These are phyloP conservation scores for Silene noctiflora DNA, from an alignment of 179 eudicot genomes.

Conservation along the genomic window DNA sequence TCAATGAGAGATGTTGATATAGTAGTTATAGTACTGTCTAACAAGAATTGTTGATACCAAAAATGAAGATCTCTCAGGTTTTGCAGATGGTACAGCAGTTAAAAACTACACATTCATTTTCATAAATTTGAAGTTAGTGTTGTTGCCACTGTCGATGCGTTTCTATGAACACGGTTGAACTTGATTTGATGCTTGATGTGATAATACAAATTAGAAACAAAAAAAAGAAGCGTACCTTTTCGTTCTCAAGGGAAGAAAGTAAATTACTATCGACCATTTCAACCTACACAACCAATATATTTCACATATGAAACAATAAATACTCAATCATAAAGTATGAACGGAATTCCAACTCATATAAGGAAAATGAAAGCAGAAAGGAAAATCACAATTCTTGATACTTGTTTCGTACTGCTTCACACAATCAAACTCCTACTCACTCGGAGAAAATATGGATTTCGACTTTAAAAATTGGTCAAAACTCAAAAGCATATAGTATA, in stretches of 20 bases:
- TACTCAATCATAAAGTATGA: conserved; percentile 2
- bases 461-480: too few species aligned
- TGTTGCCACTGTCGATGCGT: not conserved
- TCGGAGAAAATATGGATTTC: too few species aligned
- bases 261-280: conserved; percentile 27
- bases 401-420: not conserved
- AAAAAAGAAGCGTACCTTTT: conserved; percentile 29
- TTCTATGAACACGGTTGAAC: not conserved
- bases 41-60: not conserved
- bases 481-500: too few species aligned
- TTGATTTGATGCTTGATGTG: conserved; percentile 6
- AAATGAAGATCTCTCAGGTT: not conserved
- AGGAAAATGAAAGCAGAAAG: conserved; percentile 9
- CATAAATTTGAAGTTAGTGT: not conserved
- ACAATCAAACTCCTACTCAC: too few species aligned
- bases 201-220: not conserved
- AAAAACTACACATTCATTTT: not conserved
- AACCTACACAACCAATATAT: conserved; percentile 18
- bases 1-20: too few species aligned
- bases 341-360: not conserved
- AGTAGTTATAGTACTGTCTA: too few species aligned
- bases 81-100: not conserved
- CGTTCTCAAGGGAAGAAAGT: conserved; percentile 24
- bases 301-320: not conserved
- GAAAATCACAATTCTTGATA: not conserved